These are phyloP conservation scores for Aspergillus neotritici DNA, from an alignment of 2,329 filamentous ascomycete species.

Conservation along the genomic window DNA sequence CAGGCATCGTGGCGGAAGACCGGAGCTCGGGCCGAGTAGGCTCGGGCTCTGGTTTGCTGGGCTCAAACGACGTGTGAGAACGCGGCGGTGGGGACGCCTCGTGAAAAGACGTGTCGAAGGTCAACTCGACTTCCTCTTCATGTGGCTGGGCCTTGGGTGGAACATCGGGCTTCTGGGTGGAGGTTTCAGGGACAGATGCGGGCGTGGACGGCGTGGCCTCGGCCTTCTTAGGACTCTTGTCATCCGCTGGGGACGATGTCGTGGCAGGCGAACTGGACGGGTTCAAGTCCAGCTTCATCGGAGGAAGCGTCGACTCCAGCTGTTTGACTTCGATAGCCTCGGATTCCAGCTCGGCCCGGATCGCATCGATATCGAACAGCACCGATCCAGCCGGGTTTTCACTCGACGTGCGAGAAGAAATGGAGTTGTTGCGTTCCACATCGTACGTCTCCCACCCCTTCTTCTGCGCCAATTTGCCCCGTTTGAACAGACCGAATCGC, in stretches of 20 bases:
- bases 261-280: constrained; percentile 14
- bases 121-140: constrained; percentile 55
- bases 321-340: constrained; percentile 69
- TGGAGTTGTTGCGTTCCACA: constrained; percentile 45
- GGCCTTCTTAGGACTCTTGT: constrained; percentile 39
- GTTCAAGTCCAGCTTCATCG: constrained; percentile 70
- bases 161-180: constrained; percentile 7
- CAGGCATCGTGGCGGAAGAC: constrained; percentile 29
- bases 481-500: constrained; percentile 71
- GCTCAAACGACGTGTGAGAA: constrained; percentile 15
- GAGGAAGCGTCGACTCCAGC: constrained; percentile 79
- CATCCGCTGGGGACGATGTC: constrained; percentile 21
- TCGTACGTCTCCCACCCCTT: constrained; percentile 95
- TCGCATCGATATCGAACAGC: constrained; percentile 93
- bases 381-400: constrained; percentile 47
- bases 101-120: constrained; percentile 62
- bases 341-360: constrained; percentile 73
- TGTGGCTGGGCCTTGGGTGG: constrained; percentile 3
- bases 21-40: constrained; percentile 24
- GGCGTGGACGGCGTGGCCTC: constrained; percentile 30
- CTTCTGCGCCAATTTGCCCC: constrained; percentile 67
- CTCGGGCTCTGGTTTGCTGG: constrained; percentile 7
- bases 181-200: constrained; percentile 17
- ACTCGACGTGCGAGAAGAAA: constrained; percentile 18
- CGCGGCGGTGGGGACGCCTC: constrained; percentile 25